phyloP scores from a whole-genome alignment of 1,139 yeast species.

The Geotrichum restrictum region DNA sequence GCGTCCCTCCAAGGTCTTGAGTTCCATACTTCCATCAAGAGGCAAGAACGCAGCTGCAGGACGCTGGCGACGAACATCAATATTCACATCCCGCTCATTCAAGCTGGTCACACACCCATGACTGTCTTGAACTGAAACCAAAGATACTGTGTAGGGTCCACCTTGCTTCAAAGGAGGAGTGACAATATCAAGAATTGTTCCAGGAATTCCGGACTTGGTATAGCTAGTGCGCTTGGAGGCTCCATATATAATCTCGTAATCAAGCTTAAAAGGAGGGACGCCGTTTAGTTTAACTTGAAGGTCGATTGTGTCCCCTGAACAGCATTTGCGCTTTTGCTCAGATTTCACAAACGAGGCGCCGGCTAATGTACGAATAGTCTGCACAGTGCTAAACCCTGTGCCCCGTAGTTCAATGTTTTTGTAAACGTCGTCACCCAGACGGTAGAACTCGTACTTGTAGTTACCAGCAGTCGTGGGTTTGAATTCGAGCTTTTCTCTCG shows the following conservation, averaged over 20 bases:
- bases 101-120: slow-evolving; percentile 72
- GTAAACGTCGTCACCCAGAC: slow-evolving; percentile 40
- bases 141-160: slow-evolving; percentile 61
- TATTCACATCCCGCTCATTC: slow-evolving; percentile 52
- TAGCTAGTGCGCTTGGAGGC: slow-evolving; percentile 46
- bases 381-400: slow-evolving; percentile 28
- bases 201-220: slow-evolving; percentile 45
- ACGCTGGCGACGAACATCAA: slow-evolving; percentile 62
- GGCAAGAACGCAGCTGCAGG: slow-evolving; percentile 54
- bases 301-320: slow-evolving; percentile 47
- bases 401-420: slow-evolving; percentile 31
- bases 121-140: slow-evolving; percentile 65
- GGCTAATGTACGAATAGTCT: slow-evolving; percentile 39
- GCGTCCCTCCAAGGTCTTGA: slow-evolving; percentile 52
- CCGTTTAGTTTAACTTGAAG: slow-evolving; percentile 66
- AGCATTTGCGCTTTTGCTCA: slow-evolving; percentile 35
- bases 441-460: slow-evolving; percentile 65
- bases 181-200: slow-evolving; percentile 42
- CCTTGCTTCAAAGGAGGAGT: slow-evolving; percentile 60
- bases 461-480: slow-evolving; percentile 79
- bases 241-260: slow-evolving; percentile 60
- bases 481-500: slow-evolving; percentile 56
- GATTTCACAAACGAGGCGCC: slow-evolving; percentile 37
- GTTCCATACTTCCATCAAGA: slow-evolving; percentile 34
- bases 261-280: slow-evolving; percentile 68